These are phyloP conservation scores for Verticillium isaacii DNA, from an alignment of 2,329 filamentous ascomycete genomes.

Conservation along the genomic window DNA sequence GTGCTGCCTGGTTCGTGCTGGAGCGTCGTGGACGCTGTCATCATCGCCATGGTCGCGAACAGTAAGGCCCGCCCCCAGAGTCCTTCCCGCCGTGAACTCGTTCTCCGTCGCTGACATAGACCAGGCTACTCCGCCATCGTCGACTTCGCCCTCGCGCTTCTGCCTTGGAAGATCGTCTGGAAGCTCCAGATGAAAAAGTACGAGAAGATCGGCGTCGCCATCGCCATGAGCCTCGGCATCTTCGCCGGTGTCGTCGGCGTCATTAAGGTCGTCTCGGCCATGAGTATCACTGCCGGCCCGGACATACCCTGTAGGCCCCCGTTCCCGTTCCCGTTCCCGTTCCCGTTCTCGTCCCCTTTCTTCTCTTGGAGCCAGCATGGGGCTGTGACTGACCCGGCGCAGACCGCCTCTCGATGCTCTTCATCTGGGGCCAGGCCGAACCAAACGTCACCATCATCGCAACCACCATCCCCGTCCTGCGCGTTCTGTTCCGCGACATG, in stretches of 20 bases:
- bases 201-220: conserved; percentile 20
- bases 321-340: too few species aligned
- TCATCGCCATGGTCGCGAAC: conserved; percentile 6
- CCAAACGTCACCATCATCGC: conserved; percentile 10
- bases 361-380: not conserved
- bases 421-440: conserved; percentile 9
- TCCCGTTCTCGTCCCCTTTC: too few species aligned
- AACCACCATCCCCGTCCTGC: conserved; percentile 8
- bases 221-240: conserved; percentile 19
- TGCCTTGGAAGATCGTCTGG: conserved; percentile 20
- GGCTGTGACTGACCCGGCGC: not conserved
- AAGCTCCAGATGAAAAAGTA: conserved; percentile 19
- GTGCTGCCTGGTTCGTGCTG: conserved; percentile 2
- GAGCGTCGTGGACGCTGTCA: not conserved
- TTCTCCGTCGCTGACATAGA: not conserved
- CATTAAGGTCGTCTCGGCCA: conserved; percentile 19
- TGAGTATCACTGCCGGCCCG: conserved; percentile 1
- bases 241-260: conserved; percentile 26
- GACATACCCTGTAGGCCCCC: conserved; percentile 4
- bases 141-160: conserved; percentile 7
- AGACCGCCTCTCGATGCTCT: conserved; percentile 2
- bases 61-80: not conserved
- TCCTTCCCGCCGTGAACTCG: too few species aligned
- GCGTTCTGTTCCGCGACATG: conserved; percentile 7
- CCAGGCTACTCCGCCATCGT: conserved; percentile 7